These are phyloP conservation scores for Diaporthe aspalathi DNA, from an alignment of 2,329 filamentous ascomycete species.

Conservation along the genomic window DNA sequence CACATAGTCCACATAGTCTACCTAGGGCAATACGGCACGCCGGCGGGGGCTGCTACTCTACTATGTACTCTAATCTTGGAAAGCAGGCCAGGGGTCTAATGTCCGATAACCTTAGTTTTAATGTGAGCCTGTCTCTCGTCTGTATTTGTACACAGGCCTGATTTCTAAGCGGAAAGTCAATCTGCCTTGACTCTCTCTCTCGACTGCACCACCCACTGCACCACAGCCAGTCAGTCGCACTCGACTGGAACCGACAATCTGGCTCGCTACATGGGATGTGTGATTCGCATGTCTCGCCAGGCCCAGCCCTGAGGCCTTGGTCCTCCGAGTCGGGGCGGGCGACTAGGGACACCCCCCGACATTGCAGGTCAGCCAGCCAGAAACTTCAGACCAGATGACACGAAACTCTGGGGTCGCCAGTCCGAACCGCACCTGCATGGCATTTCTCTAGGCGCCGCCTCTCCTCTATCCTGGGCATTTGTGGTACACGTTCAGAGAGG, in stretches of 20 bases:
- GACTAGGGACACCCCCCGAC: constrained; percentile 5
- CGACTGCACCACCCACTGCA: no score
- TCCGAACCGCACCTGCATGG: constrained; percentile 3
- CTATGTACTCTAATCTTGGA: background rate
- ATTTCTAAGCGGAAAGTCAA: background rate
- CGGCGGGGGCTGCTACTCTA: background rate
- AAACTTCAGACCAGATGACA: constrained; percentile 25
- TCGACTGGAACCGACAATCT: constrained; percentile 8
- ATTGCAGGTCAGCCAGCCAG: constrained; percentile 16
- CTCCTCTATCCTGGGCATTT: background rate
- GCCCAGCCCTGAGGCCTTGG: constrained; percentile 1
- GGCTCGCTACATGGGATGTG: constrained; percentile 25
- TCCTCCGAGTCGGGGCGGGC: background rate
- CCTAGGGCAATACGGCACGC: no score
- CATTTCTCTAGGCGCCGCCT: constrained; percentile 4
- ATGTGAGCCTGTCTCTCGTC: no score
- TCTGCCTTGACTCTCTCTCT: background rate
- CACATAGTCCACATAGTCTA: no score
- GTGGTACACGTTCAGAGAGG: background rate
- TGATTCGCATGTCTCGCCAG: constrained; percentile 23
- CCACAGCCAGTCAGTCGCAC: background rate
- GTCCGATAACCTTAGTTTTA: constrained; percentile 12
- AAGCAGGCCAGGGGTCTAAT: background rate
- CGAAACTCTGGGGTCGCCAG: constrained; percentile 25
- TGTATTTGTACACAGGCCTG: background rate